phyloP scores from a whole-genome alignment of 2,329 filamentous ascomycete genomes.

The Hirsutella thompsonii region DNA sequence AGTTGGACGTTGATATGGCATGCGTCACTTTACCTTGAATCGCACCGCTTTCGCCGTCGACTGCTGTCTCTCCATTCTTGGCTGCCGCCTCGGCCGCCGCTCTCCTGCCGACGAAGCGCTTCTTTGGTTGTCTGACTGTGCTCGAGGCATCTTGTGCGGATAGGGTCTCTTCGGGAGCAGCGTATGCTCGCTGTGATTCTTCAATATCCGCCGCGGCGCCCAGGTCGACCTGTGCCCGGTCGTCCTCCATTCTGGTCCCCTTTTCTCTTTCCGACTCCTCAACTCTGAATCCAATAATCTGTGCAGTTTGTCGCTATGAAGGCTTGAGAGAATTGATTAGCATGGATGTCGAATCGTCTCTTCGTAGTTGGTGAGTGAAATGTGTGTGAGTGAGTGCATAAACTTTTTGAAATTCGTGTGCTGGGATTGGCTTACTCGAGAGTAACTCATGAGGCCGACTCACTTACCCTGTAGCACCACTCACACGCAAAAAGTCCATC shows the following conservation, averaged over 20 bases:
- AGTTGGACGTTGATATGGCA: background rate
- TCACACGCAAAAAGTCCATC: background rate
- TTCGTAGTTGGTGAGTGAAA: no score
- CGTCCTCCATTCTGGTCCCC: conserved; percentile 53
- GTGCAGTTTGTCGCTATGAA: no score
- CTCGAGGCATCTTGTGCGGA: conserved; percentile 2
- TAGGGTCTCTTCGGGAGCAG: background rate
- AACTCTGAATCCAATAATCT: no score
- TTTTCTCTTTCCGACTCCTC: background rate
- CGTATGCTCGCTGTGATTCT: conserved; percentile 25
- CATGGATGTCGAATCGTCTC: no score
- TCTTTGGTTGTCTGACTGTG: conserved; percentile 61
- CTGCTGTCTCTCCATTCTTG: conserved; percentile 21
- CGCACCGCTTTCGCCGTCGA: conserved; percentile 16
- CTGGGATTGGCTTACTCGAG: background rate
- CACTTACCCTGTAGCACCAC: background rate
- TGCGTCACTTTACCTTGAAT: conserved; percentile 32
- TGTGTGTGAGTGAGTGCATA: background rate
- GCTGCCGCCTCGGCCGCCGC: conserved; percentile 52
- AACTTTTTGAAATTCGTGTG: background rate
- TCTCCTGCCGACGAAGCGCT: conserved; percentile 78
- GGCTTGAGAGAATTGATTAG: no score
- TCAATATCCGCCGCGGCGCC: conserved; percentile 57
- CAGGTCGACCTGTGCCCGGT: conserved; percentile 56
- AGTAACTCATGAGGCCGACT: background rate